Base-by-base conservation (phyloP, 352 stramenopile species). In the Phytophthora fragariaefolia region DNA sequence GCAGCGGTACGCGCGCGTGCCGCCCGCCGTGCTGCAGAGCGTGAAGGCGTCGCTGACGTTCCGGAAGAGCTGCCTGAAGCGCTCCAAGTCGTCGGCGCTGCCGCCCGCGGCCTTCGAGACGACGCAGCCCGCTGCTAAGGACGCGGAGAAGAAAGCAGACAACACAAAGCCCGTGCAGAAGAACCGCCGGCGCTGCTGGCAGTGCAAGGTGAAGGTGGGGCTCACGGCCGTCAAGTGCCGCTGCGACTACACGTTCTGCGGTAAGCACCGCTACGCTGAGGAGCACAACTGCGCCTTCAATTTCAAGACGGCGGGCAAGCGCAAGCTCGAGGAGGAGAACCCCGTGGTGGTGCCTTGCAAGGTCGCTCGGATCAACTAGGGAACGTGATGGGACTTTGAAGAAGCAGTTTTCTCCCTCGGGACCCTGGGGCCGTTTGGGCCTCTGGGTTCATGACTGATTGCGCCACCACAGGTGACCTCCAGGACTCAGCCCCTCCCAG, bases 191-290 rank as follows among this genome's bases (percentile, higher is more conserved):
- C 85, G 89, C 32, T 98, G 92, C 79, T 97, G 90, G 82, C 70
- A 88, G 49, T 98, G 92, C 69, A 90, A 83, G 56, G 79, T 82
- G 48, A 97, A 97, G 71, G 82, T 97, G 6, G 85, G 84, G 0
- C 69, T 97, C n/a, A 88, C 90, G 0, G 92, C 90, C 1, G 83
- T 97, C 36, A 91, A 79, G 28, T 98, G 92, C 62, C 85, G 86
- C 23, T 98, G 92, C 77, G 89, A 91, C 52, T 97, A 90, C 68
- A 93, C 90, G 42, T 98, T 97, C 71, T 98, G 92, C 64, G 84
- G 82, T 55, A 88, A 89, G 55, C 92, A 98, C 64, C 87, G 91
- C 2, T 97, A 97, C 56, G 89, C 90, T 0, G 91, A 98, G 47
- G 80, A 96, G 61, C 92, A 97, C 84, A 76, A 79, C 30, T 97